Base-by-base conservation (phyloP, 2,329 filamentous ascomycete genomes). In the Geosmithia morbida region DNA sequence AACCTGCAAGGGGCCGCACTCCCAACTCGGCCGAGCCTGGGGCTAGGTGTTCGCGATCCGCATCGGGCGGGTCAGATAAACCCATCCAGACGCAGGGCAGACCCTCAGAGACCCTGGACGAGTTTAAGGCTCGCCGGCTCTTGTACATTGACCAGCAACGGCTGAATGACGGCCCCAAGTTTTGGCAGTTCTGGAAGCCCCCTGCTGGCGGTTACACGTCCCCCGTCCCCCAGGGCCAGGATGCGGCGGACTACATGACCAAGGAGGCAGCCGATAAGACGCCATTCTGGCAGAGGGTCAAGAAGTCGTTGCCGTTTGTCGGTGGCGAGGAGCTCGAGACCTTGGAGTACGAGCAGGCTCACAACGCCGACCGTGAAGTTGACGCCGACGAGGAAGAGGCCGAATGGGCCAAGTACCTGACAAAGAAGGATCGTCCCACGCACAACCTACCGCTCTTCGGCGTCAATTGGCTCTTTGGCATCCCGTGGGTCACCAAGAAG, bases 401-500 rank as follows among this genome's bases (percentile, higher is more conserved):
- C 1, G 66, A 77, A 43, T 98, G 92, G 92, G 79, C 81, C 56
- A 83, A 81, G 51, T 96, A 89, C 65, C 68, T 97, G 46, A 83
- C 80, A 57, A 76, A 79, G 49, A 88, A 85, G 48, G 81, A 96
- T 51, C 82, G 92, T 39, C 87, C 90, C 17, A 94, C 85, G 0
- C 88, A 94, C 67, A 80, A 82, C 44, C 67, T 96, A 10, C 79
- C 87, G 0, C 64, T 65, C 1, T 77, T 76, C 42, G 68, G 67
- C 1, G 72, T 71, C 60, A 70, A 66, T 1, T 96, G 85, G 83
- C 79, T 95, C 61, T 83, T 84, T 2, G 78, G 80, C 0, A 61
- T 95, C n/a, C 87, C 85, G 5, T 65, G 88, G 1, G 62, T 95
- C 45, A 88, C 86, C 47, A 83, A 87, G 61, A 96, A 97, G 63